Evolutionary conservation across 331 rosid species (phyloP), one percentile per base, ranked within the genome.

Genomic region (Acacia pycnantha): DNA sequence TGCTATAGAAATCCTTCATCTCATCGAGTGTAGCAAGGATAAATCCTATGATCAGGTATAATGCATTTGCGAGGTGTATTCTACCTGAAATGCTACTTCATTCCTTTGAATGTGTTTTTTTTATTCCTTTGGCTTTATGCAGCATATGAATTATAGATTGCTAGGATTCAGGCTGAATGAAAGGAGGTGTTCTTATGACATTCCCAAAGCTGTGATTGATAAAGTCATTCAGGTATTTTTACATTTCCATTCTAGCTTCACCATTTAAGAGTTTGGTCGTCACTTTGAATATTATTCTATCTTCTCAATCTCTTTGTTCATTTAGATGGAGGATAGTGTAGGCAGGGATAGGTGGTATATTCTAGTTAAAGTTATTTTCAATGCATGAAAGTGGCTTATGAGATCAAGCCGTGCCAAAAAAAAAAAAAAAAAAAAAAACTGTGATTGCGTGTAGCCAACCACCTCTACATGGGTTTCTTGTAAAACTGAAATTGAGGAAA

Each of bases 81-180:
- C 40, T 82, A 62, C 79, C 51, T 24, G 47, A 62, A 80, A 74
- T 70, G 83, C 43, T 43, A 74, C 78, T 21, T 79, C 79, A 69
- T 66, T 70, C 59, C 81, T 77, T 80, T 44, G 73, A 58, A 74
- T 73, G 59, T 54, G 58, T 69, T 70, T 79, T 72, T 71, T 82
- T 15, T 64, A 73, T 74, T 61, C 24, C 74, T 73, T 84, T 82
- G 79, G 82, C 88, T 70, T 82, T 78, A 56, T 79, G 70, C 90
- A 93, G 99, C 87, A 89, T 85, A 82, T 90, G 90, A 95, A 92
- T 90, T 95, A 90, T 92, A 92, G 97, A 81, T 88, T 95, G 86
- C 93, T 93, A 67, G 99, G 99, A 62, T 87, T 95, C 86, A 93
- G 97, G 97, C 89, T 95, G 56, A 84, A 90, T 79, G 99, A 93